Conservation (phyloP, 139 green algal species). For the Eudorina sp. region DNA sequence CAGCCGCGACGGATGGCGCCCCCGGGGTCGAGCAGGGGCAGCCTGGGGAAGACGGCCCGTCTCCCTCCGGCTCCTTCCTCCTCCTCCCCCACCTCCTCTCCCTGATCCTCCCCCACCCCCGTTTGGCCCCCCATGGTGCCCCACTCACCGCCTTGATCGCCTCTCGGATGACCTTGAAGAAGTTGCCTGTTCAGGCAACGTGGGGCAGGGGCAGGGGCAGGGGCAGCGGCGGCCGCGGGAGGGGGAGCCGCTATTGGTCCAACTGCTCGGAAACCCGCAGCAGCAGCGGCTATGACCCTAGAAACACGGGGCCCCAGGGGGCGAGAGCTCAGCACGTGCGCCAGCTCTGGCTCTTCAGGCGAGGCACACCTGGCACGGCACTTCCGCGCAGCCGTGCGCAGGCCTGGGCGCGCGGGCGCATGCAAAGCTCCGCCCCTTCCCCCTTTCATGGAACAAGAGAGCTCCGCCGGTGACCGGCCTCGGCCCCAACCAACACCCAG, state of each 20-base stretch:
- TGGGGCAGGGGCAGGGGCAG: background rate
- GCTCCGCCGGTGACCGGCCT: no score
- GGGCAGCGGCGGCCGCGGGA: background rate
- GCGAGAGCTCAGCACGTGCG: background rate
- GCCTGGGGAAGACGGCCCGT: background rate
- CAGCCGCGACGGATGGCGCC: background rate
- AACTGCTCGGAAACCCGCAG: background rate
- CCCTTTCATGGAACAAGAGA: no score
- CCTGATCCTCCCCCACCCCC: no score
- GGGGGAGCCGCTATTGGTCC: background rate
- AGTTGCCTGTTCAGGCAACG: background rate
- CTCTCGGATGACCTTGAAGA: slow-evolving; percentile 21
- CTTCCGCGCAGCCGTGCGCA: no score
- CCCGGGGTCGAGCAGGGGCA: background rate
- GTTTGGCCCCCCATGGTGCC: background rate
- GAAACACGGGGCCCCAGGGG: background rate
- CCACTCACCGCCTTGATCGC: background rate
- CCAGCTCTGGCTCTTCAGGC: background rate
- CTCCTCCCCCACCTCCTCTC: background rate
- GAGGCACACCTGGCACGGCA: background rate
- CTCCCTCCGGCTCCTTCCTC: background rate
- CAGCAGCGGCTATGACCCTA: background rate
- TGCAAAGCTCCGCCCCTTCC: no score
- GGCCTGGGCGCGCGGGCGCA: no score
- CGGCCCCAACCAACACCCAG: background rate